Evolutionary conservation across 2,329 filamentous ascomycete species (phyloP), one percentile per base, ranked within the genome.

Genomic region (Alternaria infectoria): DNA sequence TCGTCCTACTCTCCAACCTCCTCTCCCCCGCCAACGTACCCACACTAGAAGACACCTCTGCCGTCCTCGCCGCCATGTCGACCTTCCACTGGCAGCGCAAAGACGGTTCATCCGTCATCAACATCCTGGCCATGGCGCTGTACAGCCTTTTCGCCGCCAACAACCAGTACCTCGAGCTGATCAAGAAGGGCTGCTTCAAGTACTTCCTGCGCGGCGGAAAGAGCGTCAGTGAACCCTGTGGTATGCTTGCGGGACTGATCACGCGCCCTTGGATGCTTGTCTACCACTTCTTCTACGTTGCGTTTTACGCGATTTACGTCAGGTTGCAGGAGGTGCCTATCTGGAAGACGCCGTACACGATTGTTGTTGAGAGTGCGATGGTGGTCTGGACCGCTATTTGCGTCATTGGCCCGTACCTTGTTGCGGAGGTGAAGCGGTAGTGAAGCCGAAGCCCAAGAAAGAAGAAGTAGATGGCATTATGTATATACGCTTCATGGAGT

Each of bases 121-220:
- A 99, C 81, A 97, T 98, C 71, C 89, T 99, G n/a, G 95, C 96
- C 2, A 92, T 96, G 84, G 94, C 96, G 0, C 86, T 99, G 2
- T 99, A 99, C 83, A 85, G 87, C 30, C 88, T 99, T 12, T 99
- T 98, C 78, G 93, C 95, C 15, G 96, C 95, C 55, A 86, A 96
- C 77, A 86, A 72, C 63, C 11, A 62, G 3, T 54, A 70, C 25
- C 88, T 98, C 56, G 88, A 88, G 68, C 89, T 91, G 58, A 88
- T 99, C 49, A 93, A 97, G 82, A 87, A 87, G 69, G 96, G 96
- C 51, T 99, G 96, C 83, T 98, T 98, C 83, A 84, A 86, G 28
- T 99, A 99, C 82, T 99, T 99, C 83, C 86, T 93, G 77, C 85
- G 85, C 32, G 90, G 90, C 45, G 87, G 90, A 51, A 88, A 89